A percentile compares a stretch with the other conserved stretches of the same genome.
Conservation (phyloP, 129 eudicot species). For the Kitagawia praeruptora region DNA sequence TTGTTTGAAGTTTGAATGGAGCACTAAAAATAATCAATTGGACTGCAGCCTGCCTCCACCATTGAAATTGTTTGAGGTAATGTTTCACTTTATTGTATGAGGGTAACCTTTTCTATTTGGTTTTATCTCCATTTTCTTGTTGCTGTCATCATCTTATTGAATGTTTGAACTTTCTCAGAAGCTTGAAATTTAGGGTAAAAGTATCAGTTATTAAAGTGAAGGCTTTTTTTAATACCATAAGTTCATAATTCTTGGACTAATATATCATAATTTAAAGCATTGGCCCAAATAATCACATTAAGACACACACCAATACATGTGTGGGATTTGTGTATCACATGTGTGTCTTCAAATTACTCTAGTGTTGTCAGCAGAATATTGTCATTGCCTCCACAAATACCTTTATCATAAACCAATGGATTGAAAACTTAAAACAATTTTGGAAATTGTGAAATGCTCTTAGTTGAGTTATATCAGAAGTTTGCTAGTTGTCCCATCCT, state of each 20-base stretch:
- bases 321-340: too few relatives aligned
- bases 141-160: neutral
- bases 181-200: neutral
- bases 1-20: conserved; percentile 9
- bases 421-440: neutral
- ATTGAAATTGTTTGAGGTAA: neutral
- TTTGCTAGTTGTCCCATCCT: neutral
- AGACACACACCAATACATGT: too few relatives aligned
- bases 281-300: too few relatives aligned
- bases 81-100: neutral
- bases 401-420: neutral
- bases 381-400: neutral
- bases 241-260: neutral
- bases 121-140: neutral
- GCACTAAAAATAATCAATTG: neutral
- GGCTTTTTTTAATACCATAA: neutral
- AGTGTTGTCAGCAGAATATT: neutral
- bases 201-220: neutral
- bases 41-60: neutral
- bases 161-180: neutral
- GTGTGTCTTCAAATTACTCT: too few relatives aligned
- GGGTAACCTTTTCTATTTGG: neutral
- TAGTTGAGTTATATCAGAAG: neutral
- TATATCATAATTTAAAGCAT: too few relatives aligned
- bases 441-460: neutral